These are phyloP conservation scores for Talaromyces sp. DNA, from an alignment of 2,329 filamentous ascomycete genomes.

Conservation along the genomic window DNA sequence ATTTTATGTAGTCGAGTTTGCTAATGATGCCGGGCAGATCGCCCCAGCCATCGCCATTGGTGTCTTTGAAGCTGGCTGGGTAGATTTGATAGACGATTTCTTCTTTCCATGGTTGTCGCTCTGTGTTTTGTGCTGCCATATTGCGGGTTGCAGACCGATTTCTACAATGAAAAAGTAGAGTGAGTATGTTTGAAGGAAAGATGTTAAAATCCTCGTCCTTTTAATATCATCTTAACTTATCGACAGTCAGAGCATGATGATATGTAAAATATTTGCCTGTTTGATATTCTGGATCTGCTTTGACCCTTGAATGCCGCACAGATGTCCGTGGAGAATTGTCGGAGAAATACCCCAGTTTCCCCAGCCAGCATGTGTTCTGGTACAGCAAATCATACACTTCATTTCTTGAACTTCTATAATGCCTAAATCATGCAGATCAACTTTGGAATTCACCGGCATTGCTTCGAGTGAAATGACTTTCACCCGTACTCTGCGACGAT, in stretches of 20 bases:
- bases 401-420: neutral
- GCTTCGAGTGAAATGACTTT: neutral
- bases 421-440: neutral
- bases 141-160: neutral
- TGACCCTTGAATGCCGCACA: neutral
- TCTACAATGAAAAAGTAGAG: neutral
- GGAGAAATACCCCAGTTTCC: neutral
- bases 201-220: neutral
- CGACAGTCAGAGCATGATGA: neutral
- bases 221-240: neutral
- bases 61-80: neutral
- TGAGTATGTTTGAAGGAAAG: neutral
- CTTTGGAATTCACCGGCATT: neutral
- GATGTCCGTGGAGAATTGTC: neutral
- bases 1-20: neutral
- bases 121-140: slow-evolving; percentile 8
- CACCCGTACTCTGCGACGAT: neutral
- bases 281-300: neutral
- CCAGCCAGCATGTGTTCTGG: neutral
- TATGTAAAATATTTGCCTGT: neutral
- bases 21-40: neutral
- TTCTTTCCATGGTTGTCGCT: slow-evolving; percentile 14
- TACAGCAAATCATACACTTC: neutral
- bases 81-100: slow-evolving; percentile 6
- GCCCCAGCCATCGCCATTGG: neutral